A percentile compares a stretch with the other conserved stretches of the same genome.
These are phyloP conservation scores for Fusarium praegraminearum DNA, from an alignment of 2,329 filamentous ascomycete genomes.

Conservation along the genomic window DNA sequence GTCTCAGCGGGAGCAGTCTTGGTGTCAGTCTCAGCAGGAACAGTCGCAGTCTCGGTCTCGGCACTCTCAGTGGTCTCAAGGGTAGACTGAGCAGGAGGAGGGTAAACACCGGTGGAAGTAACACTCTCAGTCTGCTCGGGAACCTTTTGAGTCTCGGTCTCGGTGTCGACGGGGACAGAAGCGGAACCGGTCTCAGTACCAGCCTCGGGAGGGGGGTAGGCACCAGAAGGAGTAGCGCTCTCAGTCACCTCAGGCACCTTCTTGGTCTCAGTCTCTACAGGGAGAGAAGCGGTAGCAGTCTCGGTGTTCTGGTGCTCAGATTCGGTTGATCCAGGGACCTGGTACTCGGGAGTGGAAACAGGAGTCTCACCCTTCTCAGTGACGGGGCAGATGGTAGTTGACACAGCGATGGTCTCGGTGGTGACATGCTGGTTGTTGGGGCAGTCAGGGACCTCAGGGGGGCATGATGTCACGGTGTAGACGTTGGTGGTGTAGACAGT, in stretches of 20 bases:
- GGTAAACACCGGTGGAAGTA: conserved; percentile 3
- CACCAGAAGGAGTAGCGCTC: background rate
- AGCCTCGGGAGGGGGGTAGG: background rate
- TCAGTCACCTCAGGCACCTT: background rate
- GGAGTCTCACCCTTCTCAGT: conserved; percentile 34
- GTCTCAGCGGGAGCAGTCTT: background rate
- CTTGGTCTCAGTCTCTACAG: background rate
- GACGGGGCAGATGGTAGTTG: conserved; percentile 42
- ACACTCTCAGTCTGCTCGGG: background rate
- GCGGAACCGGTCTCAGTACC: conserved; percentile 5
- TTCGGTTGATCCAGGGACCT: conserved; percentile 12
- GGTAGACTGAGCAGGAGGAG: conserved; percentile 6
- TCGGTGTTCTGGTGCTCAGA: conserved; percentile 10
- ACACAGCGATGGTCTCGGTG: conserved; percentile 43
- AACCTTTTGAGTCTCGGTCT: conserved; percentile 12
- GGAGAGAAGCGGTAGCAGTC: conserved; percentile 3
- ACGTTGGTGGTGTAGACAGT: conserved; percentile 44
- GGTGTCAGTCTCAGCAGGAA: background rate
- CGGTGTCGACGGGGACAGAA: conserved; percentile 1
- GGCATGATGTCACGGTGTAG: conserved; percentile 40
- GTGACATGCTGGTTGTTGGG: conserved; percentile 30
- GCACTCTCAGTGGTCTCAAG: background rate
- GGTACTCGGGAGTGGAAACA: conserved; percentile 7
- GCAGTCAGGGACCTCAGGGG: conserved; percentile 39
- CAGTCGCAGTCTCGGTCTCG: background rate